Evolutionary conservation across 139 green algal genomes (phyloP).

Genomic region (Micromonas commoda): DNA sequence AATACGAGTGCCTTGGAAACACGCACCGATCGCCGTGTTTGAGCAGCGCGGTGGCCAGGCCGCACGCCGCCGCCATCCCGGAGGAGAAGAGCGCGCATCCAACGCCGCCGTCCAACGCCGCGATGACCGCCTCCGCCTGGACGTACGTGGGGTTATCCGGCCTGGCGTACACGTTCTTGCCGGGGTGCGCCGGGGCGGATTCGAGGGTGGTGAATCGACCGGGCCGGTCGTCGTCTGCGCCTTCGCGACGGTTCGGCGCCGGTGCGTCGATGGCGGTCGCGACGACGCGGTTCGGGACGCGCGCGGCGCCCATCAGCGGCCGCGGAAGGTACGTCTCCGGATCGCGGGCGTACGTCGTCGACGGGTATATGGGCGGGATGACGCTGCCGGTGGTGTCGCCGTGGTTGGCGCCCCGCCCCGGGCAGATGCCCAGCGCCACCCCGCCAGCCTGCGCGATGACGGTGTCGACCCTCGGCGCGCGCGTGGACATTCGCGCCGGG

Average conservation of each 20-base stretch:
- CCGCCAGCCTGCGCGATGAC: neutral
- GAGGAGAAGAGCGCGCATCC: neutral
- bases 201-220: no score
- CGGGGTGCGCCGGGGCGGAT: no score
- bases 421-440: neutral
- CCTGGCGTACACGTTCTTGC: neutral
- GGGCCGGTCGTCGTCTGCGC: no score
- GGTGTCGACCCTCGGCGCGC: neutral
- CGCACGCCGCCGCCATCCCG: conserved; percentile 7
- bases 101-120: neutral
- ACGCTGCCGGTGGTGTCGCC: neutral
- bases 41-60: neutral
- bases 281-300: neutral
- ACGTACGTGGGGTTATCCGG: neutral
- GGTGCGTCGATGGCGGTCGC: neutral
- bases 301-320: neutral
- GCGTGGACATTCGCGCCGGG: no score
- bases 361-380: neutral
- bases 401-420: no score
- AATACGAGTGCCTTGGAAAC: neutral
- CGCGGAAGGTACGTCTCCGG: neutral
- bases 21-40: neutral
- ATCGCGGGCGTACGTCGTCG: conserved; percentile 18
- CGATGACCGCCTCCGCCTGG: neutral
- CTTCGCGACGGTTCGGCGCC: neutral